These are phyloP conservation scores for Ophidiomyces ophidiicola DNA, from an alignment of 2,329 filamentous ascomycete genomes.

Conservation along the genomic window DNA sequence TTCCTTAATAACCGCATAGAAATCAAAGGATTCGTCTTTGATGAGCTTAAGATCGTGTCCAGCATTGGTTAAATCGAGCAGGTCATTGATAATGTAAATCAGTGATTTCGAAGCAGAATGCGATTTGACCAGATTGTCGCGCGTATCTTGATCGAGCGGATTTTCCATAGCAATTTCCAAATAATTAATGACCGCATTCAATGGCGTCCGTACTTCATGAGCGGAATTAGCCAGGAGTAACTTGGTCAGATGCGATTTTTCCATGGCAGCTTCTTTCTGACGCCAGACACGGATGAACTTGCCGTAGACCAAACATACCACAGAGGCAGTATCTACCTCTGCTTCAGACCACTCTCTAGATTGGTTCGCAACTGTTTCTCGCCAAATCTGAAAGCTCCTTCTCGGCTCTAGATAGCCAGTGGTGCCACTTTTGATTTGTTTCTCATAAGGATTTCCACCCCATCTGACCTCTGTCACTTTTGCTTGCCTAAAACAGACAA, in stretches of 20 bases:
- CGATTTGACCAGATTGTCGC: constrained; percentile 3
- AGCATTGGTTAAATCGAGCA: constrained; percentile 4
- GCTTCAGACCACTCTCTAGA: constrained; percentile 5
- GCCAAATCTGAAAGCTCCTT: constrained; percentile 6
- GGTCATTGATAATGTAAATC: constrained; percentile 8
- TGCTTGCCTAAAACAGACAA: constrained; percentile 6
- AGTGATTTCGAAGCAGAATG: constrained; percentile 9
- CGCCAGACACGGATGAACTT: constrained; percentile 8
- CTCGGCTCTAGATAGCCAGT: constrained; percentile 1
- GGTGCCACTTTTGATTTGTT: constrained; percentile 1
- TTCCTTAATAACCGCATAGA: neutral
- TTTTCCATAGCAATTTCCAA: constrained; percentile 7
- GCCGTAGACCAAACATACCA: constrained; percentile 6
- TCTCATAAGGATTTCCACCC: constrained; percentile 8
- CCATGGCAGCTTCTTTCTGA: constrained; percentile 6
- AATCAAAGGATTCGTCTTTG: constrained; percentile 7
- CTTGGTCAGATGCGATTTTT: constrained; percentile 5
- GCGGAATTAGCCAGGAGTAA: constrained; percentile 7
- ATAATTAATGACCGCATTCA: constrained; percentile 8
- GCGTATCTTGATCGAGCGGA: constrained; percentile 1
- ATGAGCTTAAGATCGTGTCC: constrained; percentile 1
- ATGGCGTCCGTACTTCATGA: constrained; percentile 6
- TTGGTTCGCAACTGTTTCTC: constrained; percentile 1
- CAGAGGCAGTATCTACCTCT: constrained; percentile 1
- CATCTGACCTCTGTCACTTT: constrained; percentile 5